Base-by-base conservation (phyloP, 1,139 yeast genomes). In the Debaryomycetaceae sp. region DNA sequence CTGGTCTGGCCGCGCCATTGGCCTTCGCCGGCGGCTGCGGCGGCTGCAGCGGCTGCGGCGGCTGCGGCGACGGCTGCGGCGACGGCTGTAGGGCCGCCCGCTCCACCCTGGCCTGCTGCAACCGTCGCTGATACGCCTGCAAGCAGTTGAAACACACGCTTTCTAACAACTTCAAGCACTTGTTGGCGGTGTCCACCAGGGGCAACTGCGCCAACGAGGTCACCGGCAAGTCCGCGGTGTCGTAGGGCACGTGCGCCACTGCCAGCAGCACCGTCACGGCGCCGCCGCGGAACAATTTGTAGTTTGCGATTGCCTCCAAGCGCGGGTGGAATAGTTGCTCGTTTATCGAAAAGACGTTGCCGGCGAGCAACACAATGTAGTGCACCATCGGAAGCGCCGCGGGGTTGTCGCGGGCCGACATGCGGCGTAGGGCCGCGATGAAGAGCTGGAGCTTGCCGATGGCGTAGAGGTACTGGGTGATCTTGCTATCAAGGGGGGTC, bases 311-410 rank as follows among this genome's bases (percentile, higher is more conserved):
- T 3, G 61, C 46, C 19, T 60, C 70, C n/a, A 75, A 47, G 29
- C 72, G 53, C 18, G 62, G 54, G 36, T 51, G 59, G 35, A 74
- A 59, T 3, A 62, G 58, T n/a, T 43, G 45, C 23, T 75, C 81
- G 39, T 67, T 70, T 28, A 75, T 65, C 29, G 75, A 65, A 46
- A 75, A 65, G 2, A 68, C 41, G 18, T 61, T 60, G 1, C 79
- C 77, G 2, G 62, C 42, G 16, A 74, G 43, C 5, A 69, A 45
- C 1, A 59, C 51, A 22, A 66, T 46, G 42, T 63, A 65, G 34
- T 65, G 69, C 21, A 65, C 44, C 28, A 65, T 42, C 4, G 63
- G 58, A 9, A 56, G 32, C 16, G 34, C 31, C 12, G 32, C 30
- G n/a, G 27, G 12, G 27, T 31, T 28, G 4, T 30, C 30, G 4